Conservation (phyloP, 495 filamentous ascomycete species). For the Neurospora sp. region DNA sequence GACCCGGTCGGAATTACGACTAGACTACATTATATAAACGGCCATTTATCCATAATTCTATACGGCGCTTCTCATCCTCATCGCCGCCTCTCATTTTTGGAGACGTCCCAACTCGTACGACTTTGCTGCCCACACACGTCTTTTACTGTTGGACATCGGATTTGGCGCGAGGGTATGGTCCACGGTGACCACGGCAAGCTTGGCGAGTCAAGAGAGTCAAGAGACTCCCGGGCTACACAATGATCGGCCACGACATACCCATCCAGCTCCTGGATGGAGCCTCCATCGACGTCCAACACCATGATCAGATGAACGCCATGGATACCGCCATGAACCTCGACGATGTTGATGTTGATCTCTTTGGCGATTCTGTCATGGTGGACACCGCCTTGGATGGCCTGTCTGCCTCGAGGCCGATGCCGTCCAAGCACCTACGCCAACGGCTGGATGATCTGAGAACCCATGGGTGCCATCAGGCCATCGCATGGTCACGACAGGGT, state of each 20-base stretch:
- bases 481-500: slow-evolving; percentile 85
- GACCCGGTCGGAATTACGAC: neutral
- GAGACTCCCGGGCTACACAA: neutral
- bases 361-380: slow-evolving; percentile 51
- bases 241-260: slow-evolving; percentile 26
- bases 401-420: slow-evolving; percentile 30
- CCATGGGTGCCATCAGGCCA: slow-evolving; percentile 73
- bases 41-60: neutral
- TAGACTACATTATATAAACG: neutral
- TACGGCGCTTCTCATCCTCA: neutral
- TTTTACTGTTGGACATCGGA: neutral
- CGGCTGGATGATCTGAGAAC: slow-evolving; percentile 70
- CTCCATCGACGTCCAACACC: slow-evolving; percentile 1
- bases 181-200: neutral
- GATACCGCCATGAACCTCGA: slow-evolving; percentile 42
- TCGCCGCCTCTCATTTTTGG: neutral
- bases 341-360: slow-evolving; percentile 66
- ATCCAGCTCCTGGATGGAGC: slow-evolving; percentile 22
- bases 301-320: slow-evolving; percentile 12
- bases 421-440: slow-evolving; percentile 57
- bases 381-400: slow-evolving; percentile 37
- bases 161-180: neutral
- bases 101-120: neutral
- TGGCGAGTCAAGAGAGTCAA: neutral
- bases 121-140: neutral